phyloP scores from a whole-genome alignment of 176 grass and related monocot genomes.

The Luzula sylvatica region DNA sequence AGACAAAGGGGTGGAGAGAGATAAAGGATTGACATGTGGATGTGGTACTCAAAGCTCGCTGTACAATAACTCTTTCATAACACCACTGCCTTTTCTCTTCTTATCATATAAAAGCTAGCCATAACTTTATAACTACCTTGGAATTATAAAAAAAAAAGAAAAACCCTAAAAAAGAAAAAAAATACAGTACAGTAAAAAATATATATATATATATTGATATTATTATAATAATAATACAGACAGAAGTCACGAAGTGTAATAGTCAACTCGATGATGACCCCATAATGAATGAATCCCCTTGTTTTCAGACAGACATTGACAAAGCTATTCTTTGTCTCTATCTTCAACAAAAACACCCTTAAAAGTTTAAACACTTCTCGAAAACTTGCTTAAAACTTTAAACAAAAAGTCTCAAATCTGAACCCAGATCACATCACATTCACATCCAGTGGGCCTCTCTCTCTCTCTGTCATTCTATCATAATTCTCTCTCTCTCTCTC shows the following conservation, averaged over 20 bases:
- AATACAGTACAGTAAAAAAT: neutral
- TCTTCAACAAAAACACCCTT: constrained; percentile 11
- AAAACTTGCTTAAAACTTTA: constrained; percentile 4
- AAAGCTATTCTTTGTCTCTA: constrained; percentile 24
- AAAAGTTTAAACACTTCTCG: constrained; percentile 8
- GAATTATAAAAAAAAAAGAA: neutral
- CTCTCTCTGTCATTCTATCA: neutral
- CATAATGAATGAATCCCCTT: constrained; percentile 4
- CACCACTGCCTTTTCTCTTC: neutral
- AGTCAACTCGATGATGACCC: constrained; percentile 23
- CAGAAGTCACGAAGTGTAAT: neutral
- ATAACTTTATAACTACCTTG: constrained; percentile 4
- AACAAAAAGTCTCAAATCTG: neutral
- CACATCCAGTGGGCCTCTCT: neutral
- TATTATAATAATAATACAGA: constrained; percentile 3
- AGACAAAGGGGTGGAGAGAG: constrained; percentile 1
- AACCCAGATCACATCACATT: constrained; percentile 9
- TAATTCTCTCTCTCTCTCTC: neutral
- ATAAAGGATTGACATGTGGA: constrained; percentile 8
- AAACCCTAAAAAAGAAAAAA: neutral
- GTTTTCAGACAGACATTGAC: constrained; percentile 22
- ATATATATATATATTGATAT: neutral
- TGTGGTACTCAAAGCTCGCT: constrained; percentile 24
- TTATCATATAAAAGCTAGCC: constrained; percentile 23
- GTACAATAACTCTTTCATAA: constrained; percentile 14